phyloP scores from a whole-genome alignment of 805 yeast genomes.

The Candida fluviatilis region DNA sequence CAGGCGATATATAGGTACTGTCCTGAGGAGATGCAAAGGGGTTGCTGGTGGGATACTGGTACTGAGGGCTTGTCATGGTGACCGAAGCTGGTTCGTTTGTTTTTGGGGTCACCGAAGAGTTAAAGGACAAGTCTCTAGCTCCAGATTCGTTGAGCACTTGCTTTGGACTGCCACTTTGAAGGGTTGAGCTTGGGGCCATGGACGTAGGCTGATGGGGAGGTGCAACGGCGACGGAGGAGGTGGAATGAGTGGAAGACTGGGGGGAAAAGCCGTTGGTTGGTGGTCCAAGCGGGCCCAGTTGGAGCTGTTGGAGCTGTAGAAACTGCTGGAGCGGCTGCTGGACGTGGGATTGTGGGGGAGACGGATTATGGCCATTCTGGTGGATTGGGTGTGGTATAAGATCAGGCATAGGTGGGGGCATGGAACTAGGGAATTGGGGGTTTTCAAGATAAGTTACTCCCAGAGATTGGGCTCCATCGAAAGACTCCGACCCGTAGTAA shows the following conservation, averaged over 20 bases:
- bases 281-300: slow-evolving; percentile 1
- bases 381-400: background rate
- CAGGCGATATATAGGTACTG: slow-evolving; percentile 1
- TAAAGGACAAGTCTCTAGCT: no score
- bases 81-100: background rate
- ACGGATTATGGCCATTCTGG: slow-evolving; percentile 4
- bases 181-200: no score
- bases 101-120: background rate
- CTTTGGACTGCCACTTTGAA: slow-evolving; percentile 4
- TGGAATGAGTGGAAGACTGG: background rate
- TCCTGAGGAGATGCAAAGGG: slow-evolving; percentile 1
- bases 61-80: slow-evolving; percentile 1
- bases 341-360: slow-evolving; percentile 3
- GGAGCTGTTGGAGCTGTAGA: slow-evolving; percentile 7
- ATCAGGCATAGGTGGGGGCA: slow-evolving; percentile 2
- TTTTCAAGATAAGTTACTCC: background rate
- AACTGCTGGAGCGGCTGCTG: slow-evolving; percentile 5
- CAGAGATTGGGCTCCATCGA: slow-evolving; percentile 1
- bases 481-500: slow-evolving; percentile 26
- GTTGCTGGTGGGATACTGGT: background rate
- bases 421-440: background rate
- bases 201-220: slow-evolving; percentile 2
- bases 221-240: background rate
- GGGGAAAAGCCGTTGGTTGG: slow-evolving; percentile 3
- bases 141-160: no score